Base-by-base conservation (phyloP, 2,329 filamentous ascomycete species). In the Nemania sp. region DNA sequence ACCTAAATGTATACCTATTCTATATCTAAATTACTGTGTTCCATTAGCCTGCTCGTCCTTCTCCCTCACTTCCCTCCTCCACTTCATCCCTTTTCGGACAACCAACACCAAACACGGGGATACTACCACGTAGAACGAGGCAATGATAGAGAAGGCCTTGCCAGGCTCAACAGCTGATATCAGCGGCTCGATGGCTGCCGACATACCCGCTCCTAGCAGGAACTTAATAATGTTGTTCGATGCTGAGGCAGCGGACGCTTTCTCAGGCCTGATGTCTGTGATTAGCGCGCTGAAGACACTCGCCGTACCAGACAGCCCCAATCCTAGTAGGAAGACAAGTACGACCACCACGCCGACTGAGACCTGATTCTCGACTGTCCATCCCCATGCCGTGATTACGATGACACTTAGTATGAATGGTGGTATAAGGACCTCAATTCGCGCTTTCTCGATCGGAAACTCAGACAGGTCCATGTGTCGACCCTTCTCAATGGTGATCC, bases 211-310 rank as follows among this genome's bases (percentile, higher is more conserved):
- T 24, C 87, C 88, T 54, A 89, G 78, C 22, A 87, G 77, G 74
- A 89, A 91, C 27, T 89, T 80, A 10, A 88, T 84, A 8, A 91
- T 79, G 69, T 91, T 90, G 68, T 88, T 89, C 0, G 88, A 85
- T 0, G 88, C 88, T 3, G 88, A 87, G 0, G 87, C 87, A 0
- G 88, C 89, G 0, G 87, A 87, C 0, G 88, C 87, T 5, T 85
- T 83, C 26, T 85, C 79, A 0, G 88, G 88, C 66, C 88, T 87
- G 1, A 91, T 78, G 71, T 91, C 89, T 1, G 90, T 85, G 20
- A 90, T 82, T 15, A 91, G 80, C 0, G 87, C 88, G 70, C 83
- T 87, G 35, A 90, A 81, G 54, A 89, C 84, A 62, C 84, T 87
- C 73, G 90, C 90, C 0, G 85, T 84, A 1, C 86, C 88, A 4